Evolutionary conservation across 148 eudicot genomes (phyloP), one percentile per base, ranked within the genome.

Genomic region (Rhododendron kiyosumense): DNA sequence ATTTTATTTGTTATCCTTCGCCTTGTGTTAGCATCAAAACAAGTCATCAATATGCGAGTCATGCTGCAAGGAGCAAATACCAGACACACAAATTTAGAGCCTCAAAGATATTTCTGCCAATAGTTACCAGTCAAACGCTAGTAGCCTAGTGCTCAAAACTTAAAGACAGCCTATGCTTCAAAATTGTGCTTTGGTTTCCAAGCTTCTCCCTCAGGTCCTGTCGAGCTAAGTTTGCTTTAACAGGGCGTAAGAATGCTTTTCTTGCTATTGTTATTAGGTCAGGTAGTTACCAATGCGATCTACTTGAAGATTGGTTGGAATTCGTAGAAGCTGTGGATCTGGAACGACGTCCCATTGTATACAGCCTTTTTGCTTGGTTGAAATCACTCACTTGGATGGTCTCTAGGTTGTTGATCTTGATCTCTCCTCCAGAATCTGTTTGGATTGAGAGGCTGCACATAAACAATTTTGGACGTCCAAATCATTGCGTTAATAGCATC

Each of bases 301-400:
- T 83, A 78, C 88, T 86, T 13, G 88, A 86, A 61, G 85, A 76
- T 28, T 46, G 46, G 77, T 86, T 86, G 83, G 83, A 86, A 61
- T 86, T 82, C 11, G 88, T 86, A 52, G 88, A 83, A 86, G 85
- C 88, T 30, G 88, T 86, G 32, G 88, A 86, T 63, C 88, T 86
- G 75, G 78, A 65, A 28, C 77, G 78, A 57, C 85, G 36, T 83
- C 88, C 88, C 34, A 86, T 78, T 67, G 52, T 76, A 49, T 86
- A 86, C 22, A 86, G 78, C 61, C 24, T 83, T 43, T 83, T 86
- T 75, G 88, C 88, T 57, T 83, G 85, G 45, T 86, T 83, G 57
- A 83, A 76, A 59, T 86, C 82, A 26, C 45, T 86, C 24, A 86
- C 85, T 82, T 83, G 81, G 83, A 83, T 83, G 75, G 88, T 75